phyloP scores from a whole-genome alignment of 2,329 filamentous ascomycete species.

The Pseudofabraea citricarpa region DNA sequence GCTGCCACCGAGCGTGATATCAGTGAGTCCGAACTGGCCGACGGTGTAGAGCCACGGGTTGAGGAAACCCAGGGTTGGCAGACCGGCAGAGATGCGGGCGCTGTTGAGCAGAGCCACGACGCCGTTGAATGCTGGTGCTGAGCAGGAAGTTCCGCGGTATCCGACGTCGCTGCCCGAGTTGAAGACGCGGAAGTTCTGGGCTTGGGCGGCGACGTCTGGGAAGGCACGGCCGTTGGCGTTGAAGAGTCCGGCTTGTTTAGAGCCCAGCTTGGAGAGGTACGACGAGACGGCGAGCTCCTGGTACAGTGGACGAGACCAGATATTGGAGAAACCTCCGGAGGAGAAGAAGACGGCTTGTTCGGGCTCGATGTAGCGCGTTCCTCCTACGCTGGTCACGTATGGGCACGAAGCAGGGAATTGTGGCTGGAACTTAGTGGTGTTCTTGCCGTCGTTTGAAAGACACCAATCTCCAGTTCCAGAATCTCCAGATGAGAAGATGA shows the following conservation, averaged over 20 bases:
- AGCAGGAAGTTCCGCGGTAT: conserved; percentile 34
- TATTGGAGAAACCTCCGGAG: conserved; percentile 46
- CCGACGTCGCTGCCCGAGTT: conserved; percentile 7
- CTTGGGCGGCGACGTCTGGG: conserved; percentile 44
- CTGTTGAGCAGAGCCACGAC: conserved; percentile 59
- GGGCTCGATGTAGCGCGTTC: conserved; percentile 22
- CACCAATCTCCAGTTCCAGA: conserved; percentile 44
- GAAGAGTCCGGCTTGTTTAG: conserved; percentile 36
- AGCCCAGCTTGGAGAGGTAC: conserved; percentile 35
- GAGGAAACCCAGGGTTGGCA: conserved; percentile 43
- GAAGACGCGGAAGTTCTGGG: conserved; percentile 44
- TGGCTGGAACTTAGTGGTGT: conserved; percentile 49
- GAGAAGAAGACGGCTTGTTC: conserved; percentile 25
- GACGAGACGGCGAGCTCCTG: conserved; percentile 35
- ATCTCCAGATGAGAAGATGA: conserved; percentile 57
- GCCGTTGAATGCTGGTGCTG: conserved; percentile 52
- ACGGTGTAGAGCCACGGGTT: conserved; percentile 54
- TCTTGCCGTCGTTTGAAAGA: conserved; percentile 51
- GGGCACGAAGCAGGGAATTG: conserved; percentile 63
- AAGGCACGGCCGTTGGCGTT: conserved; percentile 43
- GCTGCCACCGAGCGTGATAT: conserved; percentile 26
- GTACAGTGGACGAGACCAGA: conserved; percentile 40
- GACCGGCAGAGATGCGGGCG: conserved; percentile 43
- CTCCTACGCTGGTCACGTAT: conserved; percentile 62
- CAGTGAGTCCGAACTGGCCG: conserved; percentile 41